Percentiles rank a stretch among this genome's conserved stretches.
Evolutionary conservation across 257 asterid genomes (phyloP).

Genomic region (Linderniella brevidens): DNA sequence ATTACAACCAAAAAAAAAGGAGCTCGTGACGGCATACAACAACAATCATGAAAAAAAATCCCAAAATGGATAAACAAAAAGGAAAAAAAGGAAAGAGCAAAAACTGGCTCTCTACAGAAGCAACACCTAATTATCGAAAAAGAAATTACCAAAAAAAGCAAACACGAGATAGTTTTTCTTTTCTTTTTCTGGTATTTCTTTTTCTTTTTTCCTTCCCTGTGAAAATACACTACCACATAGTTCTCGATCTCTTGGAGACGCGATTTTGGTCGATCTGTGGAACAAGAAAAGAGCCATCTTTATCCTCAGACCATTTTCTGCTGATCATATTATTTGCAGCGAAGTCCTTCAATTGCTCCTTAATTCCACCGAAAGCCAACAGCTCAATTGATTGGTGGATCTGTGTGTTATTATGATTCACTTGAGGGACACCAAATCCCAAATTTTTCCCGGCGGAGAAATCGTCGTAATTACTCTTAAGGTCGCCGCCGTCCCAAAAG

Average conservation of each 20-base stretch:
- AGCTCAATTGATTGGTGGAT: conserved; percentile 19
- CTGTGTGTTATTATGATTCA: conserved; percentile 19
- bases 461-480: conserved; percentile 11
- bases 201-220: no score
- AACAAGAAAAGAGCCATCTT: conserved; percentile 53
- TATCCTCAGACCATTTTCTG: conserved; percentile 20
- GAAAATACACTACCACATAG: no score
- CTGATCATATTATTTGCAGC: conserved; percentile 1
- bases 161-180: no score
- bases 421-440: conserved; percentile 63
- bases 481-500: conserved; percentile 32
- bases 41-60: no score
- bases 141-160: no score
- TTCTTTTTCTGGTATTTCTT: no score
- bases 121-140: no score
- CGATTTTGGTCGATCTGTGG: conserved; percentile 54
- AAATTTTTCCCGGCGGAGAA: conserved; percentile 18
- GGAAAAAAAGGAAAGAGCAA: no score
- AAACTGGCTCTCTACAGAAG: no score
- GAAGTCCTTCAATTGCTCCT: conserved; percentile 19
- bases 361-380: conserved; percentile 19
- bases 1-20: no score
- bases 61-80: no score
- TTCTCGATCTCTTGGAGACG: conserved; percentile 36
- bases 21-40: no score